Conservation (phyloP, 495 filamentous ascomycete species). For the Staphylotrichum longicolle region DNA sequence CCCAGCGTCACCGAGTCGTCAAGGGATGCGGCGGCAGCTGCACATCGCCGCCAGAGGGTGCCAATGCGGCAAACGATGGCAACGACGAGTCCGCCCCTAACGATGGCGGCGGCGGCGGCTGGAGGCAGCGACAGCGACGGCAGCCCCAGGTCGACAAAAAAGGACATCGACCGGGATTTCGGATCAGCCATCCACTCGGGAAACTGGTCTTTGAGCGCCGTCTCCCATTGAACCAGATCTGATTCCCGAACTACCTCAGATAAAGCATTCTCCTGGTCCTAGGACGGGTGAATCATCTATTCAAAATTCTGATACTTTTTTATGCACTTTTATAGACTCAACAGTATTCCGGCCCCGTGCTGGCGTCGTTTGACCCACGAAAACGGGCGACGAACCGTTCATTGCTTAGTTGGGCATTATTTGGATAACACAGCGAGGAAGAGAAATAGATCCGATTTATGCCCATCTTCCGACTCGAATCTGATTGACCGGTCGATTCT, state of each 20-base stretch:
- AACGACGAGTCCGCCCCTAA: not conserved
- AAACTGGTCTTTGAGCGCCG: constrained; percentile 56
- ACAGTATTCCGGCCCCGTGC: constrained; percentile 69
- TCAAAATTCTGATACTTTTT: constrained; percentile 45
- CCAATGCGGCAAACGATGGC: not conserved
- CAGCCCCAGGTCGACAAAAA: constrained; percentile 16
- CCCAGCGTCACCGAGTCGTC: constrained; percentile 87
- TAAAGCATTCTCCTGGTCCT: constrained; percentile 49
- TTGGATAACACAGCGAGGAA: too few species aligned
- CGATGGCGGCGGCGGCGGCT: constrained; percentile 11
- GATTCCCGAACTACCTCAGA: constrained; percentile 51
- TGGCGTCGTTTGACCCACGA: constrained; percentile 60
- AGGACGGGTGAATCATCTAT: constrained; percentile 44
- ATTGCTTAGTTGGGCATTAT: too few species aligned
- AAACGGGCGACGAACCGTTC: too few species aligned
- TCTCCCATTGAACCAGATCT: constrained; percentile 66
- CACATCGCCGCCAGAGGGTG: constrained; percentile 23
- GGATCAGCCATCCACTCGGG: constrained; percentile 57
- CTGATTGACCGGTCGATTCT: too few species aligned
- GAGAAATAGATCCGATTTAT: too few species aligned
- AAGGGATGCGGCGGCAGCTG: constrained; percentile 87
- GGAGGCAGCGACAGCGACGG: constrained; percentile 11
- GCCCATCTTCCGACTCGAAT: too few species aligned
- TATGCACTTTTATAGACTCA: constrained; percentile 62
- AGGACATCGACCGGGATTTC: constrained; percentile 57